A percentile compares a stretch with the other conserved stretches of the same genome.
These are phyloP conservation scores for Candida boleticola DNA, from an alignment of 805 yeast genomes.

Conservation along the genomic window DNA sequence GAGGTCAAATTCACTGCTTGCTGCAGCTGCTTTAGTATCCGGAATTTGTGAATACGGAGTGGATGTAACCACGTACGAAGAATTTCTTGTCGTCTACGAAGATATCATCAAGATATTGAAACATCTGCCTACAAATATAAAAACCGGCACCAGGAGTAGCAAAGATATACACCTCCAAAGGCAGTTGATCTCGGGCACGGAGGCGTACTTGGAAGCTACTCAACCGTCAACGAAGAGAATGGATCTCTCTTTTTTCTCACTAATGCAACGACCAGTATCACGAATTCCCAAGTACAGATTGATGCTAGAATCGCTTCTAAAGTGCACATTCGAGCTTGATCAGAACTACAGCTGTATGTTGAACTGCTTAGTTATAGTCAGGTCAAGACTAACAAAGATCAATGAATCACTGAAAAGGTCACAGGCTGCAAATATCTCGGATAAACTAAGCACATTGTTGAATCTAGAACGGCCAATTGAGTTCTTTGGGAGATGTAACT, in stretches of 20 bases:
- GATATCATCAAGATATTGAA: conserved; percentile 30
- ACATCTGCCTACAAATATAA: conserved; percentile 16
- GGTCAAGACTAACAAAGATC: conserved; percentile 20
- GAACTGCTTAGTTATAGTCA: conserved; percentile 13
- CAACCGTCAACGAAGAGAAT: conserved; percentile 32
- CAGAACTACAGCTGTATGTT: conserved; percentile 14
- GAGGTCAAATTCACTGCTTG: not conserved
- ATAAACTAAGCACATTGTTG: conserved; percentile 14
- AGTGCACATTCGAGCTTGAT: conserved; percentile 19
- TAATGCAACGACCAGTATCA: conserved; percentile 53
- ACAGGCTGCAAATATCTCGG: conserved; percentile 19
- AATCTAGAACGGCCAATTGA: conserved; percentile 21
- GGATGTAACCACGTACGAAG: conserved; percentile 26
- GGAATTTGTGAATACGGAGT: conserved; percentile 15
- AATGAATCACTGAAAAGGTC: conserved; percentile 22
- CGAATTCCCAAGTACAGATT: conserved; percentile 51
- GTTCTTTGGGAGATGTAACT: conserved; percentile 45
- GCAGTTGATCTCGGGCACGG: conserved; percentile 17
- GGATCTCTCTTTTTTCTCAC: conserved; percentile 54
- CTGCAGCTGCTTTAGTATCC: conserved; percentile 6
- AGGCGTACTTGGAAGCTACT: conserved; percentile 40
- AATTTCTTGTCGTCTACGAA: conserved; percentile 31
- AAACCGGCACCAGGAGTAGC: not conserved
- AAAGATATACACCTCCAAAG: conserved; percentile 4
- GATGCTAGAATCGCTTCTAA: conserved; percentile 42